Percentiles rank a stretch among this genome's conserved stretches.
phyloP scores from a whole-genome alignment of 805 yeast genomes.

The Zygosaccharomyces rouxii region DNA sequence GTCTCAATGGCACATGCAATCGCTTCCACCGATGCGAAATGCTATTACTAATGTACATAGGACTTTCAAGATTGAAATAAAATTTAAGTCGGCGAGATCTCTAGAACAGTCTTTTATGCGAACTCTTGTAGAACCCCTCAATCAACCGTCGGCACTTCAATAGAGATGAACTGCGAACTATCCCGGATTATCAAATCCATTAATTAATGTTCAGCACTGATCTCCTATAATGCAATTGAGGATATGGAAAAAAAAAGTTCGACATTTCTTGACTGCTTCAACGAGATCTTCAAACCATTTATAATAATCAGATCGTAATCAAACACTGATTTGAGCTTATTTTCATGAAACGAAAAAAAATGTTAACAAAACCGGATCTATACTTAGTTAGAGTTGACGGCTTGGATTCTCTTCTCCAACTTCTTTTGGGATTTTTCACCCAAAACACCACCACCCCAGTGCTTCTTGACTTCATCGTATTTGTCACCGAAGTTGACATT shows the following conservation, averaged over 20 bases:
- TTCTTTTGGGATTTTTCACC: constrained; percentile 91
- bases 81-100: constrained; percentile 4
- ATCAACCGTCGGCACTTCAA: constrained; percentile 12
- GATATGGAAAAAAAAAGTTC: not conserved
- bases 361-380: constrained; percentile 6
- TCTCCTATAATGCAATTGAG: constrained; percentile 15
- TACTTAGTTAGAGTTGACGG: constrained; percentile 22
- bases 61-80: not conserved
- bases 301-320: constrained; percentile 1
- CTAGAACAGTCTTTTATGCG: not conserved
- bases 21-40: constrained; percentile 1
- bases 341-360: constrained; percentile 6
- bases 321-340: constrained; percentile 11
- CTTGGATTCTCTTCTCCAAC: constrained; percentile 69
- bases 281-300: constrained; percentile 8
- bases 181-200: constrained; percentile 2
- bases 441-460: constrained; percentile 99
- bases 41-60: constrained; percentile 7
- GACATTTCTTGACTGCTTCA: constrained; percentile 6
- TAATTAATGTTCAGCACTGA: constrained; percentile 10
- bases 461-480: constrained; percentile 94
- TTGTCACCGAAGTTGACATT: constrained; percentile 90
- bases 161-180: constrained; percentile 15
- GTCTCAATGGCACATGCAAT: constrained; percentile 2
- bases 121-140: not conserved